phyloP scores from a whole-genome alignment of 306 rosid species.

The Corylus heterophylla region DNA sequence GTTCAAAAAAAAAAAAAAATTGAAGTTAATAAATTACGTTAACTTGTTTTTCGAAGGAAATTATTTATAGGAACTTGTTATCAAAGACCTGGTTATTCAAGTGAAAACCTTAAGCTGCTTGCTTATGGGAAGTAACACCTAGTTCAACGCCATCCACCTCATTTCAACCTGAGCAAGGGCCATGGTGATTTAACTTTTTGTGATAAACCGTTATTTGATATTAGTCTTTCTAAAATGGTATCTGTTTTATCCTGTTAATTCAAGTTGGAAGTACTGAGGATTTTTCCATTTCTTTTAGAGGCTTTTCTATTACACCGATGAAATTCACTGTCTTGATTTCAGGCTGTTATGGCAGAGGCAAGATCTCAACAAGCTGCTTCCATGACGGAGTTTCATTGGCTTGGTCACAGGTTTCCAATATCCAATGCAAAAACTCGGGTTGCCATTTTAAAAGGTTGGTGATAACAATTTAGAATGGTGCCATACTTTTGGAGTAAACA shows the following conservation, averaged over 20 bases:
- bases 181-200: background rate
- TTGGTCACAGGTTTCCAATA: constrained; percentile 89
- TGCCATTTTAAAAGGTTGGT: constrained; percentile 85
- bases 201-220: background rate
- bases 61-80: background rate
- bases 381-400: constrained; percentile 96
- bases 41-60: background rate
- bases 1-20: too few species aligned
- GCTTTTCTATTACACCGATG: constrained; percentile 5
- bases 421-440: constrained; percentile 97
- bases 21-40: background rate
- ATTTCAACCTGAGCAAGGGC: background rate
- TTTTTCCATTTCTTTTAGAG: background rate
- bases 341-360: constrained; percentile 99
- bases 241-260: background rate
- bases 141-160: background rate
- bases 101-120: background rate
- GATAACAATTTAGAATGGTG: constrained; percentile 3
- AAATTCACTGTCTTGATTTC: constrained; percentile 29
- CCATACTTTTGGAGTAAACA: constrained; percentile 7
- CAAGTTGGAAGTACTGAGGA: constrained; percentile 7
- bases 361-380: constrained; percentile 99
- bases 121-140: background rate
- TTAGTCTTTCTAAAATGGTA: background rate
- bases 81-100: background rate